Evolutionary conservation across 345 rosid species (phyloP).

Genomic region (Acer negundo): DNA sequence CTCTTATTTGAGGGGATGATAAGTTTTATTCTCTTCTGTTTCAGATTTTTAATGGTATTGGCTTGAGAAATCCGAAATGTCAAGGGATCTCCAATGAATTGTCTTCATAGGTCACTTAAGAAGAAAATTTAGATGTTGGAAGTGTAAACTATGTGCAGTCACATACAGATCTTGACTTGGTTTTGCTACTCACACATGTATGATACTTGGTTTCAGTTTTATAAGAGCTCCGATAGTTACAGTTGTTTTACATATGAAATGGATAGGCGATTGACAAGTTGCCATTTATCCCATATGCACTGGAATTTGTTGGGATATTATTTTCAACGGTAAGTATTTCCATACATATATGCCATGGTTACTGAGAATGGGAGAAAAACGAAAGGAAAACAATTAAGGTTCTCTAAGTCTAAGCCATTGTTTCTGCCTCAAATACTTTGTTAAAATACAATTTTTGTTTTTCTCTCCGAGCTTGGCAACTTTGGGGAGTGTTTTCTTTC

Average conservation of each 20-base stretch:
- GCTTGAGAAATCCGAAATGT: background rate
- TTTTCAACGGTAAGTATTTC: slow-evolving; percentile 61
- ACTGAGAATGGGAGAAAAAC: background rate
- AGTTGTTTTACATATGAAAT: slow-evolving; percentile 4
- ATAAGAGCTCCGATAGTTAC: slow-evolving; percentile 11
- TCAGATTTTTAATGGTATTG: background rate
- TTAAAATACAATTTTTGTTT: background rate
- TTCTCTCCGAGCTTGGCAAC: background rate
- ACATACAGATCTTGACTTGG: background rate
- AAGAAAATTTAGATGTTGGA: background rate
- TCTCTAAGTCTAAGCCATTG: background rate
- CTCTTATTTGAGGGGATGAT: background rate
- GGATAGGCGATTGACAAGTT: slow-evolving; percentile 73
- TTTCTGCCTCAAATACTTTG: background rate
- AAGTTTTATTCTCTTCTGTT: background rate
- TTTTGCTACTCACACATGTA: background rate
- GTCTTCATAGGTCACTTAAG: background rate
- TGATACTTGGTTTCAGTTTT: slow-evolving; percentile 9
- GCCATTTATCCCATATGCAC: slow-evolving; percentile 62
- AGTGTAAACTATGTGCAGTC: too few relatives aligned
- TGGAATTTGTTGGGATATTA: slow-evolving; percentile 80
- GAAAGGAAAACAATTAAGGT: background rate
- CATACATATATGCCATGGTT: background rate
- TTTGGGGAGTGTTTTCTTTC: background rate
- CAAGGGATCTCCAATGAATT: background rate